These are phyloP conservation scores for Psilocybe tampanensis DNA, from an alignment of 768 basidiomycete species.

Conservation along the genomic window DNA sequence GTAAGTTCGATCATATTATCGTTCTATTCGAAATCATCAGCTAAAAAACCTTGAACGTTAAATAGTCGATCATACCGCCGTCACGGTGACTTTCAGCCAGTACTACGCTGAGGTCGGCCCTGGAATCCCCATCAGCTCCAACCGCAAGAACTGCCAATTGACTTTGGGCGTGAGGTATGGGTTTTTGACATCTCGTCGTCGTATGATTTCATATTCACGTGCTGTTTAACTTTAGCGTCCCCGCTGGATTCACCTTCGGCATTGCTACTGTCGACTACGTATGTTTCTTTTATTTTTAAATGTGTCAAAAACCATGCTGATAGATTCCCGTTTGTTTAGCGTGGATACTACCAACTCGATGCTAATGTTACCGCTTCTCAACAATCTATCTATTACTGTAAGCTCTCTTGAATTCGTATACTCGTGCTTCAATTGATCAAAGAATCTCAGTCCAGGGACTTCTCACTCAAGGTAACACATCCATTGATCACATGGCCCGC, in stretches of 20 bases:
- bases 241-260: constrained; percentile 27
- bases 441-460: constrained; percentile 23
- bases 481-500: no score
- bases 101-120: constrained; percentile 27
- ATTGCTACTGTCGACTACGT: constrained; percentile 27
- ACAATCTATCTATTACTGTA: constrained; percentile 28
- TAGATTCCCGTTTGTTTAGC: no score
- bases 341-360: constrained; percentile 29
- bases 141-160: constrained; percentile 27
- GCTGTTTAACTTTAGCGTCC: constrained; percentile 9
- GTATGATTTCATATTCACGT: not conserved
- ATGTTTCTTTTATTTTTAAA: not conserved
- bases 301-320: no score
- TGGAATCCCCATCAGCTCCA: constrained; percentile 22
- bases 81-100: constrained; percentile 26
- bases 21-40: not conserved
- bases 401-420: not conserved
- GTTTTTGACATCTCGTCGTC: not conserved
- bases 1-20: not conserved
- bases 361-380: constrained; percentile 23
- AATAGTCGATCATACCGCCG: constrained; percentile 19
- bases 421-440: no score
- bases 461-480: constrained; percentile 24
- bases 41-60: not conserved
- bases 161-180: constrained; percentile 24